Percentiles rank a stretch among this genome's conserved stretches.
These are phyloP conservation scores for Ceraceosorus guamensis DNA, from an alignment of 1,284 basidiomycete species.

Conservation along the genomic window DNA sequence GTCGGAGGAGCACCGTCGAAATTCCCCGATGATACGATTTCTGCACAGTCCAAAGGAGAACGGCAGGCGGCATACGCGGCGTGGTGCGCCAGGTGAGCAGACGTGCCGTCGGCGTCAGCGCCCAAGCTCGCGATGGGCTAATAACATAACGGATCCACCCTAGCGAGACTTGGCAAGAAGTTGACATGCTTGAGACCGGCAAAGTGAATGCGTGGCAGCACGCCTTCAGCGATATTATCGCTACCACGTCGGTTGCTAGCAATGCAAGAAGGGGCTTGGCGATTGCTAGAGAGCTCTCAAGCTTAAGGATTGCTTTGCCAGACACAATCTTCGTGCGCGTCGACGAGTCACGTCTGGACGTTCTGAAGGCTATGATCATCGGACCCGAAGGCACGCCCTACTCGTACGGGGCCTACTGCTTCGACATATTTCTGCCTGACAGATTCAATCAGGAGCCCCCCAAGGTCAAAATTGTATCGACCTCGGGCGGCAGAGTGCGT, in stretches of 20 bases:
- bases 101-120: too few species aligned
- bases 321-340: constrained; percentile 3
- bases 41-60: too few species aligned
- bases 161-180: too few species aligned
- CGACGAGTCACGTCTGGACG: constrained; percentile 49
- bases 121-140: too few species aligned
- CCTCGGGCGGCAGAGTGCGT: constrained; percentile 75
- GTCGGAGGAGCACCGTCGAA: neutral
- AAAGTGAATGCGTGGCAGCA: too few species aligned
- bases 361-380: constrained; percentile 77
- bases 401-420: constrained; percentile 52
- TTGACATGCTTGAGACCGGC: too few species aligned
- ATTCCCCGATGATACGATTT: too few species aligned
- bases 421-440: constrained; percentile 81
- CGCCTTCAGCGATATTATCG: too few species aligned
- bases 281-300: constrained; percentile 87
- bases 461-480: constrained; percentile 82
- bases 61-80: too few species aligned
- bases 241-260: too few species aligned
- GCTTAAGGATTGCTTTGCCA: constrained; percentile 61
- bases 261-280: constrained; percentile 53
- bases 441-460: constrained; percentile 73
- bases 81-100: too few species aligned
- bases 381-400: constrained; percentile 80
- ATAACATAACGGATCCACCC: too few species aligned